Base-by-base conservation (phyloP, 2,329 filamentous ascomycete genomes). In the Aspergillus clavatus region DNA sequence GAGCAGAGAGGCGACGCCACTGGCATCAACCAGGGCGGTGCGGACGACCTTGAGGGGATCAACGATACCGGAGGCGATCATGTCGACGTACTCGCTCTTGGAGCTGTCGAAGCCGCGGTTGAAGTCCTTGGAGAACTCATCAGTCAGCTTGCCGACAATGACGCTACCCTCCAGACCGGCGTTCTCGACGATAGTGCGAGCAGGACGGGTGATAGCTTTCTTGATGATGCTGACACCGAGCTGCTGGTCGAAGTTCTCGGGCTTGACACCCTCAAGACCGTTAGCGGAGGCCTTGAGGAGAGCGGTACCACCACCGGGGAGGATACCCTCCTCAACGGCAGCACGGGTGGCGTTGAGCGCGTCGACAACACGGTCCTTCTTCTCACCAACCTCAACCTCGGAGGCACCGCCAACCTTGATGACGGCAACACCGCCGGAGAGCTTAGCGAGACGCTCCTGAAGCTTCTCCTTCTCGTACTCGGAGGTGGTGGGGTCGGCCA, bases 381-480 rank as follows among this genome's bases (percentile, higher is more conserved):
- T 98, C 83, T 98, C 93, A 59, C 90, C 86, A 46, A 98, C 93
- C 80, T 98, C 93, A 56, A 98, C 91, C 76, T 98, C 93, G 54
- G 91, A 97, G 54, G 90, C 82, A 71, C 93, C 93, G 63, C 93
- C 93, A 54, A 98, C 93, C 82, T 95, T 96, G 81, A 98, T 97
- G 74, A 98, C 93, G 61, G 93, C 93, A 62, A 98, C 93, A 81
- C 93, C 93, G 55, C 93, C 93, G 58, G 93, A 97, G 58, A 98
- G 87, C 84, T 98, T 98, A 61, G 93, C 93, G 51, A 98, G 87
- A 76, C 93, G 93, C 80, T 98, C 93, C 78, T 97, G 93, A 56
- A 98, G 88, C 84, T 98, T 98, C 86, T 98, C 93, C 83, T 96
- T 97, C 83, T 98, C 93, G 76, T 98, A 98, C 67, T 98, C 93